Evolutionary conservation across 306 rosid species (phyloP).

Genomic region (Rubus idaeus): DNA sequence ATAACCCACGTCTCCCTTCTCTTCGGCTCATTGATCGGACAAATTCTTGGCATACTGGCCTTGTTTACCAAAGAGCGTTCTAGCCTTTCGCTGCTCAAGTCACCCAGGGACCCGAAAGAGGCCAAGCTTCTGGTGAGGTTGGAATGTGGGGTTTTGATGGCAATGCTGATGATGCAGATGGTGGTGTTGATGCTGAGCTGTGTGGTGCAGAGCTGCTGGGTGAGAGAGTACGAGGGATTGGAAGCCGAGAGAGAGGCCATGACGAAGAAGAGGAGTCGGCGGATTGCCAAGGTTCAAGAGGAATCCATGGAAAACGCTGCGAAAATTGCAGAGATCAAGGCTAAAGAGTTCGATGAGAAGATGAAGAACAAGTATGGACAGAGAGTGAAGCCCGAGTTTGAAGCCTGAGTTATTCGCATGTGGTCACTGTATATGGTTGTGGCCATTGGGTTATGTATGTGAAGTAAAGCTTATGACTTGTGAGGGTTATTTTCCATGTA

Average conservation of each 20-base stretch:
- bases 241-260: constrained; percentile 60
- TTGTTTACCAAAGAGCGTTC: constrained; percentile 58
- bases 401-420: constrained; percentile 28
- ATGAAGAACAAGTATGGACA: constrained; percentile 55
- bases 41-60: constrained; percentile 48
- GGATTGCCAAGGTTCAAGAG: constrained; percentile 59
- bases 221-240: constrained; percentile 62
- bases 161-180: constrained; percentile 61
- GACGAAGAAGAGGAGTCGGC: constrained; percentile 49
- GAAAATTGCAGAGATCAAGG: constrained; percentile 46
- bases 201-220: constrained; percentile 69
- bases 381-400: constrained; percentile 69
- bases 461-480: constrained; percentile 11
- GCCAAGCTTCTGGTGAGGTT: constrained; percentile 63
- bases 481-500: constrained; percentile 3
- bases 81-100: constrained; percentile 50
- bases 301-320: constrained; percentile 51
- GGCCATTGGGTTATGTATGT: constrained; percentile 10
- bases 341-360: constrained; percentile 55
- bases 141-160: constrained; percentile 80
- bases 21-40: constrained; percentile 50
- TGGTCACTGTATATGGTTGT: constrained; percentile 21
- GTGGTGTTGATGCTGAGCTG: constrained; percentile 61
- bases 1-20: constrained; percentile 60
- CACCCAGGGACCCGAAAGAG: constrained; percentile 56